Evolutionary conservation across 1,284 basidiomycete species (phyloP).

Genomic region (Heterobasidion parviporum): DNA sequence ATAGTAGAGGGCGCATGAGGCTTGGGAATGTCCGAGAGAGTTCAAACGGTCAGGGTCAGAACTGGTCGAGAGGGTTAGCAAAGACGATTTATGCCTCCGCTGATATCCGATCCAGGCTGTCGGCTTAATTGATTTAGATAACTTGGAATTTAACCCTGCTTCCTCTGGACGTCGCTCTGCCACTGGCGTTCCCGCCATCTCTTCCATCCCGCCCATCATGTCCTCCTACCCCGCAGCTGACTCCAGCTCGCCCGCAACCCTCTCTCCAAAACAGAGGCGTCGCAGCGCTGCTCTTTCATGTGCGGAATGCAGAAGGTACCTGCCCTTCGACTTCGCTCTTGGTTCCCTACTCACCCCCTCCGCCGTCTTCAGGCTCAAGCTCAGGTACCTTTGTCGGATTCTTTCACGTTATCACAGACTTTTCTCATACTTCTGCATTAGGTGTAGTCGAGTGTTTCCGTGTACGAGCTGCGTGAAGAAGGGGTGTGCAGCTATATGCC

Average conservation of each 20-base stretch:
- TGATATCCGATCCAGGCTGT: too few relatives aligned
- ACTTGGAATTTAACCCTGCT: background rate
- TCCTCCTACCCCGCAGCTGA: slow-evolving; percentile 14
- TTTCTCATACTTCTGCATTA: slow-evolving; percentile 17
- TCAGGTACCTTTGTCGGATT: slow-evolving; percentile 36
- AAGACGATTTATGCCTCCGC: too few relatives aligned
- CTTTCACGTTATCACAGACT: background rate
- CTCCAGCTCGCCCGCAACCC: slow-evolving; percentile 16
- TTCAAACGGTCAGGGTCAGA: too few relatives aligned
- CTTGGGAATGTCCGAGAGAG: too few relatives aligned
- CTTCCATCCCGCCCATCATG: slow-evolving; percentile 11
- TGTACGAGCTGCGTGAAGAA: slow-evolving; percentile 64
- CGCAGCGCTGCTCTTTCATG: slow-evolving; percentile 48
- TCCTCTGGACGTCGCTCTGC: background rate
- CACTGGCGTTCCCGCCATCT: background rate
- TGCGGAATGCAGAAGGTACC: slow-evolving; percentile 53
- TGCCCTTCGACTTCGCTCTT: slow-evolving; percentile 1
- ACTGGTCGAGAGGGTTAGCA: too few relatives aligned
- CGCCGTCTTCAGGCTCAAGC: slow-evolving; percentile 39
- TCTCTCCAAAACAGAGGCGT: slow-evolving; percentile 36
- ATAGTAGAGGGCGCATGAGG: too few relatives aligned
- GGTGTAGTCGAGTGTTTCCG: slow-evolving; percentile 57
- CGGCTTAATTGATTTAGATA: background rate
- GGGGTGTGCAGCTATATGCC: slow-evolving; percentile 56
- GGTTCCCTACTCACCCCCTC: slow-evolving; percentile 6